These are phyloP conservation scores for Phylloporus sp. DNA, from an alignment of 768 basidiomycete species.

Conservation along the genomic window DNA sequence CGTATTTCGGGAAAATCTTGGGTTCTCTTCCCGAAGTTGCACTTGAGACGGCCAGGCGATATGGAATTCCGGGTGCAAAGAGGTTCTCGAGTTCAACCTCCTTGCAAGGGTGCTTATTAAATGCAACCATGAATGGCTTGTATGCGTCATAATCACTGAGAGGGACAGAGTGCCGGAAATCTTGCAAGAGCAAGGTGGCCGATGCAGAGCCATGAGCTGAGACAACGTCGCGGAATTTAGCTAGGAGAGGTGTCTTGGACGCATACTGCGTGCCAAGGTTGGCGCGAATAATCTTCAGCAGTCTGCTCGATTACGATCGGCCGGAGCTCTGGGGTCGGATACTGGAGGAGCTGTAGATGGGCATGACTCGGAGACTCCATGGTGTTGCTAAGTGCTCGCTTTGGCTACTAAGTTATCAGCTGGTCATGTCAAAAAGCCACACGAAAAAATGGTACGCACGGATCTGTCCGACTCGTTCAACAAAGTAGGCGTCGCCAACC, in stretches of 20 bases:
- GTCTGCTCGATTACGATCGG: not conserved
- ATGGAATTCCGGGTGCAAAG: conserved; percentile 11
- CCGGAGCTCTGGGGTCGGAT: not conserved
- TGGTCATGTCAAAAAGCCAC: not conserved
- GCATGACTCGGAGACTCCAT: not conserved
- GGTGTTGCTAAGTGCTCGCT: not conserved
- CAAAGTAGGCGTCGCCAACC: too few relatives aligned
- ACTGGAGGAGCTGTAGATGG: not conserved
- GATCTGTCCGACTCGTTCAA: too few relatives aligned
- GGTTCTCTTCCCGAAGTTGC: conserved; percentile 4
- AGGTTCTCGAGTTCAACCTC: conserved; percentile 7
- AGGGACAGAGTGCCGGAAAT: conserved; percentile 1
- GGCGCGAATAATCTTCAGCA: not conserved
- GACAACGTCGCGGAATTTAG: not conserved
- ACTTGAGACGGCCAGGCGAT: conserved; percentile 3
- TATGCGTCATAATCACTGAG: conserved; percentile 6
- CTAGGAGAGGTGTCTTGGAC: not conserved
- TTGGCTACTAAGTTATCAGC: not conserved
- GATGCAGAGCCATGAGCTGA: not conserved
- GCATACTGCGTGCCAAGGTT: conserved; percentile 3
- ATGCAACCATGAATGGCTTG: conserved; percentile 3
- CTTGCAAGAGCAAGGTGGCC: not conserved
- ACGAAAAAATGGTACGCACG: too few relatives aligned
- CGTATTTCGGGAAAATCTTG: conserved; percentile 7
- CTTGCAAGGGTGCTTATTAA: conserved; percentile 7